phyloP scores from a whole-genome alignment of 1,284 basidiomycete species.

The Sanghuangporus weigelae region DNA sequence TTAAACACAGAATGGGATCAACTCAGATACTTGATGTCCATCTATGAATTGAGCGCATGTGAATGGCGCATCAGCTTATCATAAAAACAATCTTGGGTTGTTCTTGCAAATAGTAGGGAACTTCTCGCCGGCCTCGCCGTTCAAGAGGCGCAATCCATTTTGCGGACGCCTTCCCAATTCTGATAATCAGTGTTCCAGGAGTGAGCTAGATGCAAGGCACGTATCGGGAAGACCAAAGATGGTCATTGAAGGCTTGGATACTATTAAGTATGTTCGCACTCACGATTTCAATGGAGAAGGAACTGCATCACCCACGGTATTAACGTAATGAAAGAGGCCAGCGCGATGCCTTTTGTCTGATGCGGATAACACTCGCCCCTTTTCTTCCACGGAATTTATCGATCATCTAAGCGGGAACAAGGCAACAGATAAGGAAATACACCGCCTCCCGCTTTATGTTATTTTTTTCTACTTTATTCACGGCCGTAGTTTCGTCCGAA shows the following conservation, averaged over 20 bases:
- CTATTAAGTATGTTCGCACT: not conserved
- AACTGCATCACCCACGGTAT: not conserved
- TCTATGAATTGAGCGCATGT: not conserved
- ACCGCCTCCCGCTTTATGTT: not conserved
- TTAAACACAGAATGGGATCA: not conserved
- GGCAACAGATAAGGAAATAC: not conserved
- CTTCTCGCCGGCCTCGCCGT: conserved; percentile 8
- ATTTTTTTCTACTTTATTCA: not conserved
- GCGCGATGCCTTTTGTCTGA: not conserved
- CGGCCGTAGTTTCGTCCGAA: not conserved
- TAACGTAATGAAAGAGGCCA: not conserved
- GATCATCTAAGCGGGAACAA: not conserved
- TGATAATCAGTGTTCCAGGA: not conserved
- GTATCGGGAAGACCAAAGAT: not conserved
- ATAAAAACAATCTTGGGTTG: not conserved
- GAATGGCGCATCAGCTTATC: not conserved
- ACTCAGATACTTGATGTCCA: not conserved
- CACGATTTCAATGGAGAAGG: not conserved
- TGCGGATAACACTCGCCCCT: not conserved
- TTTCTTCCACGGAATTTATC: not conserved
- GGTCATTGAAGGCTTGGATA: not conserved
- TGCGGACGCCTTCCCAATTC: not conserved
- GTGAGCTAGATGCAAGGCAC: not conserved
- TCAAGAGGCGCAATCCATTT: not conserved
- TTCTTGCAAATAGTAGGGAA: not conserved